Conservation (phyloP, 176 grass and related monocot species). For the Oryza meyeriana region DNA sequence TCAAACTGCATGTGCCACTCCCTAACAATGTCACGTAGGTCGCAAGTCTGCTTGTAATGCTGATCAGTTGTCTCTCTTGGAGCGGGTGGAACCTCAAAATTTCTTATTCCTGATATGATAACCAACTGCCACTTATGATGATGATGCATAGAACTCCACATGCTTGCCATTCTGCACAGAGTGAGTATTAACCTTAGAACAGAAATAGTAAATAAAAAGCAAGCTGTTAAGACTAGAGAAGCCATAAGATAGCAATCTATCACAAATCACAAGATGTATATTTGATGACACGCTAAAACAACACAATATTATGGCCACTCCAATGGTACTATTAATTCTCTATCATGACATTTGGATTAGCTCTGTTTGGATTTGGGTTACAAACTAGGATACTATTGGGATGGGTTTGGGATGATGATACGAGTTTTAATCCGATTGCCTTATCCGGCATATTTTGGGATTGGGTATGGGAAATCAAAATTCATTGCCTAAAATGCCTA, state of each 20-base stretch:
- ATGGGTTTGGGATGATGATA: background rate
- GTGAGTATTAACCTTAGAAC: background rate
- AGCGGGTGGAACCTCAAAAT: slow-evolving; percentile 49
- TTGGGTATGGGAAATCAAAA: too few relatives aligned
- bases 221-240: background rate
- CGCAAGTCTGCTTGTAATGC: slow-evolving; percentile 53
- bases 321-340: slow-evolving; percentile 18
- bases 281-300: background rate
- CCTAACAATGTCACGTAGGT: slow-evolving; percentile 55
- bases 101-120: slow-evolving; percentile 37
- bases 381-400: background rate
- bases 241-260: background rate
- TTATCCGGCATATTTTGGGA: background rate
- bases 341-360: background rate
- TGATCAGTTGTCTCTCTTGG: slow-evolving; percentile 64
- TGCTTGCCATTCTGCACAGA: slow-evolving; percentile 66
- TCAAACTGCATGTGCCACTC: slow-evolving; percentile 76
- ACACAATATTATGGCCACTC: slow-evolving; percentile 7
- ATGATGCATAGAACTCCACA: slow-evolving; percentile 75
- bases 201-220: slow-evolving; percentile 14
- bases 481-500: background rate
- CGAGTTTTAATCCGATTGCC: background rate
- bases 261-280: background rate
- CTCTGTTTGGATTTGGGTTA: background rate
- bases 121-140: slow-evolving; percentile 56